Base-by-base conservation (phyloP, 2,329 filamentous ascomycete genomes). In the Gremmenia infestans region DNA sequence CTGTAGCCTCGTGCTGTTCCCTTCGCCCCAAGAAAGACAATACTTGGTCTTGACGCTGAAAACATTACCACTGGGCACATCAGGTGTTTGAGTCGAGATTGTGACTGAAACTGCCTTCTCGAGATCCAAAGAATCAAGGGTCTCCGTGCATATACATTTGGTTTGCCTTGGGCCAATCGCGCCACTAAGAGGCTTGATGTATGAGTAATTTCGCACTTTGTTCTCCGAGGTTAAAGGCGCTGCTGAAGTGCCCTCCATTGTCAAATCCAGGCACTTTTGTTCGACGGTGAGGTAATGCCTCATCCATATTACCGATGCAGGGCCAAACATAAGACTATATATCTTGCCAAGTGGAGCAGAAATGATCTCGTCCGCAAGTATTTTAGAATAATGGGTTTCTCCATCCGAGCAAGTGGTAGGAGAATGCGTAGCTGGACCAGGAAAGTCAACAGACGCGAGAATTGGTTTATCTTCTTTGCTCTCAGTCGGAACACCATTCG, bases 21-120 rank as follows among this genome's bases (percentile, higher is more conserved):
- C 87, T 50, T 94, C 85, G 4, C 86, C 91, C 94, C 94, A 99
- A 51, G 89, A 89, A 22, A 99, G 78, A 68, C 95, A 96, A 68
- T 97, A 99, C 65, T 88, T 89, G 3, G 94, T 99, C 73, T 97
- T 97, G 47, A 90, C 88, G 39, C 83, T 82, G 69, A 99, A 99
- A 3, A 96, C 82, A 68, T 91, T 96, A 36, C 94, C 94, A 68
- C 86, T 96, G 0, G 94, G 94, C 2, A 99, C 94, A 70, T 99
- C 95, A 0, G 94, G 94, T 14, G 88, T 99, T 67, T 93, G 88
- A 0, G 91, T 97, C 32, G 84, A 86, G 55, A 91, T 85, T 2
- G 85, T 84, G n/a, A 99, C 79, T 52, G 87, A 89, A 55, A 96
- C 83, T 2, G 89, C 83, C 70, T 92, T 96, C 54, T 97, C 93